phyloP scores from a whole-genome alignment of 2,329 filamentous ascomycete genomes.

The Cercospora sp. region DNA sequence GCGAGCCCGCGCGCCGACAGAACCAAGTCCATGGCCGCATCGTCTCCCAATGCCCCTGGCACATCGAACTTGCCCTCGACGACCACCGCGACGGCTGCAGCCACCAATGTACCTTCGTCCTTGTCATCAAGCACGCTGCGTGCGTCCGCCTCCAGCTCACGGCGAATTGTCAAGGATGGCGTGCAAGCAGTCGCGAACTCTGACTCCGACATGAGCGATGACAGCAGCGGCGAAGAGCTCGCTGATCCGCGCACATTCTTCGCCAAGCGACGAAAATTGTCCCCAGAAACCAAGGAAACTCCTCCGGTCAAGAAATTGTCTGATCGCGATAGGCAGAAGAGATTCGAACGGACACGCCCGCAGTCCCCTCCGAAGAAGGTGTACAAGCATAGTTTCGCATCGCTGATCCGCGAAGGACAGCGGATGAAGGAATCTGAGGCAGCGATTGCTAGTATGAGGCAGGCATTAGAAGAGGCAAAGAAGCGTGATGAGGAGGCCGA shows the following conservation, averaged over 20 bases:
- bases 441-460: conserved; percentile 33
- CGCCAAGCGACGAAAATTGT: conserved; percentile 36
- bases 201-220: conserved; percentile 37
- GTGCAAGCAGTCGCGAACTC: conserved; percentile 53
- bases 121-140: conserved; percentile 16
- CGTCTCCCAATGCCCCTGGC: background rate
- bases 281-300: conserved; percentile 18
- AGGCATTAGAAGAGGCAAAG: conserved; percentile 23
- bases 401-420: conserved; percentile 33
- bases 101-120: conserved; percentile 19
- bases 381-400: conserved; percentile 36
- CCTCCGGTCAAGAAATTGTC: conserved; percentile 14
- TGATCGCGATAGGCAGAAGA: conserved; percentile 14
- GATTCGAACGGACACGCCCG: conserved; percentile 9
- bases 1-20: conserved; percentile 1
- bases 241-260: conserved; percentile 38
- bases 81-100: background rate
- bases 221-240: conserved; percentile 35
- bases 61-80: conserved; percentile 13
- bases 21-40: background rate
- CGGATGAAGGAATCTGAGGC: conserved; percentile 29
- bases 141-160: conserved; percentile 46
- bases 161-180: conserved; percentile 53
- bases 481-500: conserved; percentile 21
- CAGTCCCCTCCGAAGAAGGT: conserved; percentile 27